phyloP scores from a whole-genome alignment of 1,284 basidiomycete species.

The Pascua sp. region DNA sequence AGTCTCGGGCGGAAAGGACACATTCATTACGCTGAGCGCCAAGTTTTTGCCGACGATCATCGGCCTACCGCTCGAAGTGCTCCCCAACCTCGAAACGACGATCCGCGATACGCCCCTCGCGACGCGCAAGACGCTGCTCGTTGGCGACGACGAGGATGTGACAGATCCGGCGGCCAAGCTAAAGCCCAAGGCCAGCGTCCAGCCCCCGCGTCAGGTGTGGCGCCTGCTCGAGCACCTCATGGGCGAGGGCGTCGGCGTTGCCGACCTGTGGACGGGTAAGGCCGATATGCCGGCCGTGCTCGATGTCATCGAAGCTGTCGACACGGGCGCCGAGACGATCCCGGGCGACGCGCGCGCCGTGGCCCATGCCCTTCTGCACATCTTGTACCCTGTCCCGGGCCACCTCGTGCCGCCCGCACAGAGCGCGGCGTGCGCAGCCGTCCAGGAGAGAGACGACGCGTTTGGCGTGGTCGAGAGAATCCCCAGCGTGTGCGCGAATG shows the following conservation, averaged over 20 bases:
- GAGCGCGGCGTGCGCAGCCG: constrained; percentile 12
- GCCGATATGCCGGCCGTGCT: constrained; percentile 15
- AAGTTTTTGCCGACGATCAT: constrained; percentile 32
- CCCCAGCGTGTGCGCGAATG: constrained; percentile 36
- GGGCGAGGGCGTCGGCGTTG: constrained; percentile 18
- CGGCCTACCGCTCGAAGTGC: constrained; percentile 28
- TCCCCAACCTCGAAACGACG: constrained; percentile 21
- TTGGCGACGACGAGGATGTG: background rate
- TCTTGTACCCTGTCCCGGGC: constrained; percentile 27
- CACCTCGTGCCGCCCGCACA: constrained; percentile 26
- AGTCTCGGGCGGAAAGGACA: constrained; percentile 36
- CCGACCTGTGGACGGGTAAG: constrained; percentile 22
- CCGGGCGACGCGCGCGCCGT: constrained; percentile 4
- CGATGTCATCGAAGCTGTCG: constrained; percentile 24
- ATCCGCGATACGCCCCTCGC: constrained; percentile 25
- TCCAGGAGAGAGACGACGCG: constrained; percentile 34
- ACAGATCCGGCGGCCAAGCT: background rate
- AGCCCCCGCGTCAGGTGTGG: constrained; percentile 39
- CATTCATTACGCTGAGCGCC: constrained; percentile 38
- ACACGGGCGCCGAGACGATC: constrained; percentile 8
- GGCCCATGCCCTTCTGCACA: constrained; percentile 26
- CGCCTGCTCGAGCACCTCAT: constrained; percentile 40
- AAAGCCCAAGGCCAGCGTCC: constrained; percentile 1
- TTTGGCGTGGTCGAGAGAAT: constrained; percentile 39
- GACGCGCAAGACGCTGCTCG: constrained; percentile 26